Percentiles rank a stretch among this genome's conserved stretches.
Evolutionary conservation across 2,329 filamentous ascomycete genomes (phyloP).

Genomic region (Ophiocordyceps australis): DNA sequence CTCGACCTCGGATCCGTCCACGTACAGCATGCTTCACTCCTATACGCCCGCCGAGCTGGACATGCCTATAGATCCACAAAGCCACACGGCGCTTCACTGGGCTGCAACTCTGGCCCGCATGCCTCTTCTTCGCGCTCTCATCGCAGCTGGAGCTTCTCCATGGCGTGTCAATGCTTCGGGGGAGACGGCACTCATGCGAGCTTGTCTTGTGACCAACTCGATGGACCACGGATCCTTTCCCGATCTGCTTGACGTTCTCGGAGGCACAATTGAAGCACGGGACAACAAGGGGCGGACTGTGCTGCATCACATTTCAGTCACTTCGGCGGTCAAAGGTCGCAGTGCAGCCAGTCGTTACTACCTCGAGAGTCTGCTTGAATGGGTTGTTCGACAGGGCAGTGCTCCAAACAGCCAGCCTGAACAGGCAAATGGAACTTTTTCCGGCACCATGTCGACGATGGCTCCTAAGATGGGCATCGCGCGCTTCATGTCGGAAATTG

Average conservation of each 20-base stretch:
- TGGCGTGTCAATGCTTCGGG: conserved; percentile 76
- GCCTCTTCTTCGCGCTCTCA: conserved; percentile 61
- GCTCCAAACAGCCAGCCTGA: conserved; percentile 32
- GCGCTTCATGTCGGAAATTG: conserved; percentile 91
- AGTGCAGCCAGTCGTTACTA: conserved; percentile 90
- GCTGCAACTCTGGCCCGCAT: conserved; percentile 83
- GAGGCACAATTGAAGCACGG: conserved; percentile 75
- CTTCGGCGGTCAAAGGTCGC: conserved; percentile 85
- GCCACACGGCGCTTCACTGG: conserved; percentile 89
- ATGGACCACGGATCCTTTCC: conserved; percentile 83
- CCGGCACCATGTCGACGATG: conserved; percentile 19
- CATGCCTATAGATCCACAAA: conserved; percentile 75
- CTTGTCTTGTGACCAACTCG: conserved; percentile 85
- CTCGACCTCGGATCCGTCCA: conserved; percentile 48
- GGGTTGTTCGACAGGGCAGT: conserved; percentile 75
- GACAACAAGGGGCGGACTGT: conserved; percentile 85
- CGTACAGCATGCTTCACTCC: conserved; percentile 59
- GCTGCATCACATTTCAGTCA: conserved; percentile 88
- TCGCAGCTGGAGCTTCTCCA: conserved; percentile 71
- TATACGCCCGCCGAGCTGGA: conserved; percentile 72
- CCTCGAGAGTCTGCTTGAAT: conserved; percentile 82
- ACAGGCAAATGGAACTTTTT: conserved; percentile 12
- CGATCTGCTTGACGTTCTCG: conserved; percentile 74
- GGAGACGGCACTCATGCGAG: conserved; percentile 84
- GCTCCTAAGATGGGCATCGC: conserved; percentile 66